A percentile compares a stretch with the other conserved stretches of the same genome.
These are phyloP conservation scores for Ampelomyces quisqualis DNA, from an alignment of 2,329 filamentous ascomycete species.

Conservation along the genomic window DNA sequence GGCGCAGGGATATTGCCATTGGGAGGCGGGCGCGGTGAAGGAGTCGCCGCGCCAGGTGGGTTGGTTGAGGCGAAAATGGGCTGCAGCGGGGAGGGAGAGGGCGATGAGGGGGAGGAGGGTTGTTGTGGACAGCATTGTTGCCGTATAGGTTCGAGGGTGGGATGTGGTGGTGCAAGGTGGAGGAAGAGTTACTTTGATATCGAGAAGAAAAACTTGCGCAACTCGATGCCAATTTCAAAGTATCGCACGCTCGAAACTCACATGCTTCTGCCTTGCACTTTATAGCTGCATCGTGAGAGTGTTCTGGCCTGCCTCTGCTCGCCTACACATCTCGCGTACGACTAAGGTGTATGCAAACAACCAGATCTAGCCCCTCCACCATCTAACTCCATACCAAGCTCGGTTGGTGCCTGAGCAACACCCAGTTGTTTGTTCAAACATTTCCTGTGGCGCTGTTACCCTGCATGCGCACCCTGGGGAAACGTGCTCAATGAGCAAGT, in stretches of 20 bases:
- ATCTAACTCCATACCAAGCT: background rate
- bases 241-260: too few relatives aligned
- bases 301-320: too few relatives aligned
- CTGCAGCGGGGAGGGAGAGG: constrained; percentile 38
- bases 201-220: too few relatives aligned
- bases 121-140: constrained; percentile 24
- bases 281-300: too few relatives aligned
- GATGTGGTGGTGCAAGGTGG: background rate
- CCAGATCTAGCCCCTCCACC: background rate
- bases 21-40: constrained; percentile 39
- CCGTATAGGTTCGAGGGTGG: background rate
- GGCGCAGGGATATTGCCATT: constrained; percentile 47
- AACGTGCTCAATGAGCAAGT: constrained; percentile 35
- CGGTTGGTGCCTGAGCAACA: background rate
- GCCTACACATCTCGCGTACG: constrained; percentile 8
- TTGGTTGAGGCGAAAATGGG: constrained; percentile 48
- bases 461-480: constrained; percentile 16
- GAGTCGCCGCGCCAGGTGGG: constrained; percentile 49
- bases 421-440: background rate
- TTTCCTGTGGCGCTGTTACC: constrained; percentile 28
- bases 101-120: constrained; percentile 22
- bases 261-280: too few relatives aligned
- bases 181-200: background rate
- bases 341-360: constrained; percentile 8
- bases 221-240: too few relatives aligned